These are phyloP conservation scores for Populus hybrid DNA, from an alignment of 441 rosid species.

Conservation along the genomic window DNA sequence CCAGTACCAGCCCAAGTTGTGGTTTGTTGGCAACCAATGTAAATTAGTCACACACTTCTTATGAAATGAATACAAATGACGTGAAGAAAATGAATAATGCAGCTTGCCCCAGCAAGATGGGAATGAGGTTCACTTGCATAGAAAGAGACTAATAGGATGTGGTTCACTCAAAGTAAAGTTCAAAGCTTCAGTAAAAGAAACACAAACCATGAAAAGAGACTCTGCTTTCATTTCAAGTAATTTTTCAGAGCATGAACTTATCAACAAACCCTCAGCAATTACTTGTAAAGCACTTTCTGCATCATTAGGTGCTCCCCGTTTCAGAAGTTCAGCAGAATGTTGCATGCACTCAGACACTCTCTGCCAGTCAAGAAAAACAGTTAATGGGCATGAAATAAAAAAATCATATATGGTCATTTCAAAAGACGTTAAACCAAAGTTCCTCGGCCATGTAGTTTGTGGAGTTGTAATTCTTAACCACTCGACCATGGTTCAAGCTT, in stretches of 20 bases:
- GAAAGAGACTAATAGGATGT: neutral
- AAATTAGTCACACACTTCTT: neutral
- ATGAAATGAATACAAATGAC: neutral
- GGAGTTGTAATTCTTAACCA: neutral
- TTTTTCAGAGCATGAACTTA: slow-evolving; percentile 70
- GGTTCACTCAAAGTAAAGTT: neutral
- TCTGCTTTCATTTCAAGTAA: slow-evolving; percentile 31
- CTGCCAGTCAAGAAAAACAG: slow-evolving; percentile 46
- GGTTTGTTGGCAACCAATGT: neutral
- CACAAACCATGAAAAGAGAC: slow-evolving; percentile 56
- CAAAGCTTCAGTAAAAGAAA: slow-evolving; percentile 14
- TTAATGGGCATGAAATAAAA: slow-evolving; percentile 22
- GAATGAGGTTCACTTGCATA: neutral
- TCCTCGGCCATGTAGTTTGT: neutral
- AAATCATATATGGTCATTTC: neutral
- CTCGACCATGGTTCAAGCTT: neutral
- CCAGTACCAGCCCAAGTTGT: neutral
- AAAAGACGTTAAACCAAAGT: neutral
- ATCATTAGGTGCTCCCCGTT: slow-evolving; percentile 41
- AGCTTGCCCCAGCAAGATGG: neutral
- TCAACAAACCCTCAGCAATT: slow-evolving; percentile 60
- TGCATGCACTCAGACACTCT: slow-evolving; percentile 68
- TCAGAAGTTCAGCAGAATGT: slow-evolving; percentile 50
- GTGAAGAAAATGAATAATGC: neutral
- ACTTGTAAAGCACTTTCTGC: slow-evolving; percentile 59